phyloP scores from a whole-genome alignment of 1,139 yeast genomes.

The Kodamaea ohmeri region DNA sequence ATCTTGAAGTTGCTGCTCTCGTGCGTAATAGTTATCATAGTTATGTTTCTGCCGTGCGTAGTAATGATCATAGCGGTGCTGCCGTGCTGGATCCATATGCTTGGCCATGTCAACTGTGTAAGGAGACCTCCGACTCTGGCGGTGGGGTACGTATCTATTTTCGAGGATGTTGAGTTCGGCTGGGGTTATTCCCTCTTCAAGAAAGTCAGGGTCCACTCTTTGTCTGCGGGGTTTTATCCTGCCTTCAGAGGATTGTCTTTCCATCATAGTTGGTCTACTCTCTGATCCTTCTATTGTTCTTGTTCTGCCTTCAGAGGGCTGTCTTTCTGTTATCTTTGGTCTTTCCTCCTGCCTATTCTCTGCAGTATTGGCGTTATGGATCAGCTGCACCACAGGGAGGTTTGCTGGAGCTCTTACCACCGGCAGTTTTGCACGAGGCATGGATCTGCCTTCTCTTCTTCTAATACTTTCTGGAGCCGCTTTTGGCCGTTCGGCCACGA shows the following conservation, averaged over 20 bases:
- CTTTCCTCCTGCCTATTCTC: no score
- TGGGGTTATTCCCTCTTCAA: slow-evolving; percentile 36
- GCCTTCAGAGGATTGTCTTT: not conserved
- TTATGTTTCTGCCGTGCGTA: slow-evolving; percentile 6
- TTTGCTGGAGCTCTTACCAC: no score
- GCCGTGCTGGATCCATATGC: slow-evolving; percentile 1
- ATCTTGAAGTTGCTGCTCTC: slow-evolving; percentile 37
- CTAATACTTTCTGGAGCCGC: not conserved
- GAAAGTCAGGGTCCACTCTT: slow-evolving; percentile 28
- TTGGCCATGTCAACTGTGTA: slow-evolving; percentile 4
- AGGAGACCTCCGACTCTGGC: slow-evolving; percentile 3
- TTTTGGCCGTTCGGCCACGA: not conserved
- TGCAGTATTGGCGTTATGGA: no score
- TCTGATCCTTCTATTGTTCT: not conserved
- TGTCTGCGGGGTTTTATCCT: not conserved
- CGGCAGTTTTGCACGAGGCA: no score
- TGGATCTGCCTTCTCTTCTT: no score
- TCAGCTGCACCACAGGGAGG: no score
- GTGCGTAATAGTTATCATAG: slow-evolving; percentile 35
- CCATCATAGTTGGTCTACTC: not conserved
- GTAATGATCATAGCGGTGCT: slow-evolving; percentile 1
- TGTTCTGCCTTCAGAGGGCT: no score
- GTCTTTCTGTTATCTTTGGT: not conserved
- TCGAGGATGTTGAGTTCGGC: slow-evolving; percentile 34
- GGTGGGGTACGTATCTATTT: slow-evolving; percentile 12